phyloP scores from a whole-genome alignment of 805 yeast species.

The Huiozyma sinensis region DNA sequence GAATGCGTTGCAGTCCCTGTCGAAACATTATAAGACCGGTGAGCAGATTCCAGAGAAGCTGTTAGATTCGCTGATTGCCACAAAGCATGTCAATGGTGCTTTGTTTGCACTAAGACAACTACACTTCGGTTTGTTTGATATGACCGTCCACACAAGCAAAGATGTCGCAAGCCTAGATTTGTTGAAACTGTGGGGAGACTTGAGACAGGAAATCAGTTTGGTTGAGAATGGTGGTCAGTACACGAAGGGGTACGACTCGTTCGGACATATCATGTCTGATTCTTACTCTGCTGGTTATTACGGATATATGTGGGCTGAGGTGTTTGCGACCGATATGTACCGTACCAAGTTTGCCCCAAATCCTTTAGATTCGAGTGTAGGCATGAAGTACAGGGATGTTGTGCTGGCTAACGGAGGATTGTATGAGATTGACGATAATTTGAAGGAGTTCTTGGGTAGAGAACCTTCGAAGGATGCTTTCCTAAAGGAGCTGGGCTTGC shows the following conservation, averaged over 20 bases:
- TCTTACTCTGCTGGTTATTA: constrained; percentile 83
- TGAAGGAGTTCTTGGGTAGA: constrained; percentile 62
- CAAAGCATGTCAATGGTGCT: constrained; percentile 73
- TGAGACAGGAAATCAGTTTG: constrained; percentile 52
- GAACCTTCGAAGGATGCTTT: constrained; percentile 67
- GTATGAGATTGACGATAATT: constrained; percentile 52
- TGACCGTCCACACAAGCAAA: constrained; percentile 50
- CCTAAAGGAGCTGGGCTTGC: constrained; percentile 51
- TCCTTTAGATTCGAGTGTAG: constrained; percentile 54
- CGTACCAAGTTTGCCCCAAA: constrained; percentile 55
- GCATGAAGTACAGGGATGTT: constrained; percentile 57
- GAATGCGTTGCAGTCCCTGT: constrained; percentile 44
- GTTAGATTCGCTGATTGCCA: constrained; percentile 44
- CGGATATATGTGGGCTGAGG: constrained; percentile 79
- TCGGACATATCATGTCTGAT: constrained; percentile 69
- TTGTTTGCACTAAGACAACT: constrained; percentile 62
- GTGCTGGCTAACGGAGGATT: constrained; percentile 68
- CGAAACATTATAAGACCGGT: constrained; percentile 56
- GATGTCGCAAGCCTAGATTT: constrained; percentile 40
- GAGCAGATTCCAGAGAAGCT: constrained; percentile 47
- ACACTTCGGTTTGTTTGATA: constrained; percentile 70
- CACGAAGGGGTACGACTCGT: constrained; percentile 64
- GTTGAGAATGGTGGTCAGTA: constrained; percentile 42
- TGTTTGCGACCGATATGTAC: constrained; percentile 76
- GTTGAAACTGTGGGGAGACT: constrained; percentile 49